Base-by-base conservation (phyloP, 129 eudicot species). In the Flaveria linearis region DNA sequence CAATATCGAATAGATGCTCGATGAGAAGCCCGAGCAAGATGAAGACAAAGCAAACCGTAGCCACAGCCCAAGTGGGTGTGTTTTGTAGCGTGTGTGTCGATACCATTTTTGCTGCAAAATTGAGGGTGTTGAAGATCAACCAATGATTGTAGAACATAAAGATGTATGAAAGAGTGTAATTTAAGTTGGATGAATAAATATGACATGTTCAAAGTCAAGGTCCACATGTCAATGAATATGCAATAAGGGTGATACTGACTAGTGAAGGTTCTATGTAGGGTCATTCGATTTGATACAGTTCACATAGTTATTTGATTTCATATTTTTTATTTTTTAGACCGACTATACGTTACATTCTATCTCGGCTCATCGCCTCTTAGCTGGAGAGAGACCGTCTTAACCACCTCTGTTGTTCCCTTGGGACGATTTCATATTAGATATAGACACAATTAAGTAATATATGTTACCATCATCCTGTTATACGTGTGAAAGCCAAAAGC, bases 41-140 rank as follows among this genome's bases (percentile, higher is more conserved):
- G 84, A 80, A 80, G 9, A 73, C 55, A 15, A 73, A 73, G 75
- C 79, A 73, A 55, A 80, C 75, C 5, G 79, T 80, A 12, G 79
- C 84, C 75, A 80, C 50, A 17, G 79, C 79, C 84, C 84, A 80
- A 55, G 84, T 80, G 4, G 84, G 79, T 0, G 79, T 56, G 75
- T 17, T 18, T 68, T 73, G 45, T 41, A 80, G 45, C n/a, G 75
- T 8, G 42, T 55, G 75, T 2, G 17, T 20, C 1, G 70, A 66
- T 12, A 30, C 75, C 84, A 80, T 80, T 43, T 66, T 73, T 20
- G 49, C 14, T 25, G 22, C 18, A 23, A 80, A 65, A 42, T 2
- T 26, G 14, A 57, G 41, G 56, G 65, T 66, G 41, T 36, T 36
- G 41, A 36, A 5, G 41, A 36, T 36, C 41, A 1, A 36, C 5